Evolutionary conservation across 2,329 filamentous ascomycete genomes (phyloP).

Genomic region (Aspergillus bombycis): DNA sequence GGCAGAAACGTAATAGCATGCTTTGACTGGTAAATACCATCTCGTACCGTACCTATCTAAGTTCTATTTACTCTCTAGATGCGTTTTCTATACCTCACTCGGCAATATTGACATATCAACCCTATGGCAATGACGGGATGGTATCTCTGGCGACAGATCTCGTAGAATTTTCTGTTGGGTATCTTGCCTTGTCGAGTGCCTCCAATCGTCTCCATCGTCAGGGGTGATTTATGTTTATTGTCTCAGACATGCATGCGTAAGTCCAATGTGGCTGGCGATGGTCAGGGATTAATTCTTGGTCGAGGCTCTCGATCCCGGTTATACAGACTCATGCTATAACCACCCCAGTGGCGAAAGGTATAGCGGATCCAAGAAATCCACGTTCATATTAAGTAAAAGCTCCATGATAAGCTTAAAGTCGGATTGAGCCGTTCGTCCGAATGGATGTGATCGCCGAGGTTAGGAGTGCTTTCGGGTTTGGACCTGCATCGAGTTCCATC

Average conservation of each 20-base stretch:
- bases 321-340: background rate
- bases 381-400: background rate
- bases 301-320: background rate
- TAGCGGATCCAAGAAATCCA: background rate
- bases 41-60: background rate
- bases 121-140: background rate
- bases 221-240: background rate
- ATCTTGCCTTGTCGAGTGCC: background rate
- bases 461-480: background rate
- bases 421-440: background rate
- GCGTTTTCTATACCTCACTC: background rate
- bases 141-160: background rate
- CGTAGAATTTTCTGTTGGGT: background rate
- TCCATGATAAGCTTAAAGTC: conserved; percentile 3
- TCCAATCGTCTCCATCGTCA: background rate
- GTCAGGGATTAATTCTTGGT: background rate
- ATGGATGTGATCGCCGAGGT: background rate
- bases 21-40: background rate
- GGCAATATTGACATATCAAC: background rate
- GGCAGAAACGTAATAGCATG: no score
- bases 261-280: conserved; percentile 14
- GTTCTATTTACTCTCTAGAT: background rate
- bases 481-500: conserved; percentile 8
- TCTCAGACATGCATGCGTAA: conserved; percentile 1
- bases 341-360: background rate